These are phyloP conservation scores for Tricladium varicosporioides DNA, from an alignment of 2,329 filamentous ascomycete species.

Conservation along the genomic window DNA sequence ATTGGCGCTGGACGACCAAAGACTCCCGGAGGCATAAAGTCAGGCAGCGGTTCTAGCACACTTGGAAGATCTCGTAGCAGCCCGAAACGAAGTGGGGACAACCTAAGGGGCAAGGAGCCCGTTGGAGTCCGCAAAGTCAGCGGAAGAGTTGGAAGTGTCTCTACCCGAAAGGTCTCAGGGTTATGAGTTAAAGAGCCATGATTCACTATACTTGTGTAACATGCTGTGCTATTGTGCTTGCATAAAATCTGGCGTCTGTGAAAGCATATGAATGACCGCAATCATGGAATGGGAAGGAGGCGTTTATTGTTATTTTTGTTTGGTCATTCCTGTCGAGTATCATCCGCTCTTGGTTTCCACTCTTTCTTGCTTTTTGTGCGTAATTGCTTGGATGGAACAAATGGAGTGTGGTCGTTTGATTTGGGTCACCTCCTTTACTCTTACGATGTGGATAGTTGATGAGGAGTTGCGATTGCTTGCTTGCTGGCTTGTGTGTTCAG, in stretches of 20 bases:
- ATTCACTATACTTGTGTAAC: slow-evolving; percentile 4
- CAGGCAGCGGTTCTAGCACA: slow-evolving; percentile 45
- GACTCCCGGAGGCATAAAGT: slow-evolving; percentile 55
- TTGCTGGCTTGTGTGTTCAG: background rate
- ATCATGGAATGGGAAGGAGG: background rate
- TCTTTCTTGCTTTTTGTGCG: background rate
- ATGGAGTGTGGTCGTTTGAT: background rate
- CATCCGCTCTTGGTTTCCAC: background rate
- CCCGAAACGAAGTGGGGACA: slow-evolving; percentile 52
- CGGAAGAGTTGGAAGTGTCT: slow-evolving; percentile 59
- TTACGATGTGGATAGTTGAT: slow-evolving; percentile 4
- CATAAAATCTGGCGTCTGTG: slow-evolving; percentile 23
- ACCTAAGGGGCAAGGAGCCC: slow-evolving; percentile 50
- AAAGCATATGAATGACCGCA: slow-evolving; percentile 15
- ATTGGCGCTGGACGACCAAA: slow-evolving; percentile 53
- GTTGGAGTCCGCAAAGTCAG: slow-evolving; percentile 62
- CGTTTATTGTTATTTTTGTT: slow-evolving; percentile 6
- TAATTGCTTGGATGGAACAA: slow-evolving; percentile 1
- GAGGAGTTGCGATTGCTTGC: slow-evolving; percentile 7
- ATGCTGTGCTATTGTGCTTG: slow-evolving; percentile 28
- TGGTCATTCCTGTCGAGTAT: background rate
- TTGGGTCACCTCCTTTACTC: background rate
- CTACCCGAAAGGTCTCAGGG: slow-evolving; percentile 33
- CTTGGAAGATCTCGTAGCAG: slow-evolving; percentile 61
- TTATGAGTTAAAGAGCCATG: slow-evolving; percentile 18